A percentile compares a stretch with the other conserved stretches of the same genome.
Conservation (phyloP, 768 basidiomycete genomes). For the Cyclocybe cylindracea region DNA sequence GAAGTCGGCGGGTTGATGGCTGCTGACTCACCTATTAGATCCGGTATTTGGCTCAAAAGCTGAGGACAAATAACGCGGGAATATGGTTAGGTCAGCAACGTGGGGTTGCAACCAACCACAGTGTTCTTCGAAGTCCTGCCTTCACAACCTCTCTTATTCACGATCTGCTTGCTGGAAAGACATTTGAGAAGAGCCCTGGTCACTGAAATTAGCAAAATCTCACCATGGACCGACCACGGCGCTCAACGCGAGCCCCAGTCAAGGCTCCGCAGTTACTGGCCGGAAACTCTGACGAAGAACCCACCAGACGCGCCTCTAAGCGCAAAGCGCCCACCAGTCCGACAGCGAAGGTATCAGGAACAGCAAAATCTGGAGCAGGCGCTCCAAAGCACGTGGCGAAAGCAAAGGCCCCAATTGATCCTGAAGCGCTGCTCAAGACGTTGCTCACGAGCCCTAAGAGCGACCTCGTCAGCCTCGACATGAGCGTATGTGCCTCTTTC, state of each 20-base stretch:
- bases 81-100: too few species aligned
- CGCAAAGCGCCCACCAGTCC: slow-evolving; percentile 18
- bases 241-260: slow-evolving; percentile 20
- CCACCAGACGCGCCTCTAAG: slow-evolving; percentile 20
- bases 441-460: slow-evolving; percentile 51
- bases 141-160: too few species aligned
- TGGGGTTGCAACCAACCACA: too few species aligned
- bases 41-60: too few species aligned
- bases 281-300: background rate
- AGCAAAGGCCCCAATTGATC: slow-evolving; percentile 25
- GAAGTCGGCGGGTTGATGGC: too few species aligned
- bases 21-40: too few species aligned
- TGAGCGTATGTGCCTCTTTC: slow-evolving; percentile 42
- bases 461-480: slow-evolving; percentile 46
- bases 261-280: slow-evolving; percentile 8
- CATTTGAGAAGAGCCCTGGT: too few species aligned
- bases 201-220: background rate
- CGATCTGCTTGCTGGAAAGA: too few species aligned
- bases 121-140: too few species aligned
- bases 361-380: too few species aligned
- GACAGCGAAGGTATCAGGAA: too few species aligned
- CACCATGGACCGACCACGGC: slow-evolving; percentile 30
- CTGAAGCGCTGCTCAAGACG: slow-evolving; percentile 34
- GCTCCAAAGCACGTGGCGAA: slow-evolving; percentile 9
- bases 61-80: too few species aligned